Base-by-base conservation (phyloP, 306 rosid genomes). In the Macrotyloma uniflorum region DNA sequence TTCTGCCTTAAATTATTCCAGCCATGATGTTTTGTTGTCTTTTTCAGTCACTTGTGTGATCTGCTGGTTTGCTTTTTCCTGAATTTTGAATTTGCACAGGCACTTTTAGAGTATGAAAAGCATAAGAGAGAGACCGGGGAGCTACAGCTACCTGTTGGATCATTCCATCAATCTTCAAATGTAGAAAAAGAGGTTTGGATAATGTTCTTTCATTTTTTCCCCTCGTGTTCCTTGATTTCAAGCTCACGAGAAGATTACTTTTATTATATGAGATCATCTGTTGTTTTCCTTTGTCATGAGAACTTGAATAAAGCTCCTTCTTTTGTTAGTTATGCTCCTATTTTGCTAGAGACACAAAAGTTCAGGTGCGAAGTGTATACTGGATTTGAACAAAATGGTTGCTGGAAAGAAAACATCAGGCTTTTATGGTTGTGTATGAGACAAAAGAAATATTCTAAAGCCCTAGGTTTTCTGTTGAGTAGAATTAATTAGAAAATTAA, bases 41-140 rank as follows among this genome's bases (percentile, higher is more conserved):
- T 71, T 62, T 36, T 28, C 16, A 30, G 67, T 38, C 67, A 7
- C 76, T 80, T 67, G 74, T 50, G 23, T 70, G 51, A 38, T 81
- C 71, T 63, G 3, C 57, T 9, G 42, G 61, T 65, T 68, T 78
- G 64, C 68, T 70, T 61, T 67, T 58, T 46, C 72, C 62, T 67
- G 75, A 72, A 5, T 74, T 63, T 80, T 55, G 65, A 62, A 78
- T 73, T 61, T 50, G 18, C n/a, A 66, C 86, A 92, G 93, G 93
- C 96, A 67, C 96, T 92, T 83, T 74, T 92, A 61, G 97, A 92
- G 79, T 92, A 85, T 85, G 97, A 92, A 81, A 92, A 87, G 87
- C 86, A 90, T 71, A 89, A 92, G 91, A 83, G 80, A 84, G 87
- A 89, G 71, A 86, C 35, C 72, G 97, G 97, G 50, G 92, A 90